phyloP scores from a whole-genome alignment of 257 asterid species.

The Pogostemon cablin region DNA sequence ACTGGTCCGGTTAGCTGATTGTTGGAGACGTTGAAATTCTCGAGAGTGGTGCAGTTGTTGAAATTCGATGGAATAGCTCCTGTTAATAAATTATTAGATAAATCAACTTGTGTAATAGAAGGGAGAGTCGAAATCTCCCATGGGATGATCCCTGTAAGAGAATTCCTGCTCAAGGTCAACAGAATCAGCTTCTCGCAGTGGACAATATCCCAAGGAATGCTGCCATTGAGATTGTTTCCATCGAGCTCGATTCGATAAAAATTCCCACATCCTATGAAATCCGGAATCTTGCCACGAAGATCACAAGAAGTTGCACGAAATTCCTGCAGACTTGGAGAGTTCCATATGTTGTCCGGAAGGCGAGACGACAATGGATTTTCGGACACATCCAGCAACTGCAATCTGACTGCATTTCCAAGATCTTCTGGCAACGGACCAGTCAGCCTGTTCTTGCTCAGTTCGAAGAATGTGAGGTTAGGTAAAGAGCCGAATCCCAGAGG shows the following conservation, averaged over 20 bases:
- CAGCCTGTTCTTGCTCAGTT: slow-evolving; percentile 64
- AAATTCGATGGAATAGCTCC: slow-evolving; percentile 82
- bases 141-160: slow-evolving; percentile 80
- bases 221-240: slow-evolving; percentile 72
- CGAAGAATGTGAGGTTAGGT: slow-evolving; percentile 67
- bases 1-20: slow-evolving; percentile 91
- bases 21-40: slow-evolving; percentile 80
- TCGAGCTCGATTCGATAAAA: slow-evolving; percentile 68
- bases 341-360: slow-evolving; percentile 72
- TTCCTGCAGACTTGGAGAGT: slow-evolving; percentile 61
- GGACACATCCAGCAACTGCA: slow-evolving; percentile 66
- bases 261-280: slow-evolving; percentile 66
- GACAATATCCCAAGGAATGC: slow-evolving; percentile 81
- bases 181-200: slow-evolving; percentile 75
- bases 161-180: slow-evolving; percentile 60
- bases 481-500: slow-evolving; percentile 76
- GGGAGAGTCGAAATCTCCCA: slow-evolving; percentile 90
- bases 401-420: slow-evolving; percentile 55
- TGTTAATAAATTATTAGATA: slow-evolving; percentile 69
- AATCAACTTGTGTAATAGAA: slow-evolving; percentile 70
- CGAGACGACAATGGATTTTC: slow-evolving; percentile 57
- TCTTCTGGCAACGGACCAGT: slow-evolving; percentile 75
- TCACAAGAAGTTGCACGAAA: slow-evolving; percentile 55
- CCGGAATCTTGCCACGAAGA: slow-evolving; percentile 66
- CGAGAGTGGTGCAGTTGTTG: slow-evolving; percentile 72